phyloP scores from a whole-genome alignment of 1,284 basidiomycete species.

The Butyriboletus regius region DNA sequence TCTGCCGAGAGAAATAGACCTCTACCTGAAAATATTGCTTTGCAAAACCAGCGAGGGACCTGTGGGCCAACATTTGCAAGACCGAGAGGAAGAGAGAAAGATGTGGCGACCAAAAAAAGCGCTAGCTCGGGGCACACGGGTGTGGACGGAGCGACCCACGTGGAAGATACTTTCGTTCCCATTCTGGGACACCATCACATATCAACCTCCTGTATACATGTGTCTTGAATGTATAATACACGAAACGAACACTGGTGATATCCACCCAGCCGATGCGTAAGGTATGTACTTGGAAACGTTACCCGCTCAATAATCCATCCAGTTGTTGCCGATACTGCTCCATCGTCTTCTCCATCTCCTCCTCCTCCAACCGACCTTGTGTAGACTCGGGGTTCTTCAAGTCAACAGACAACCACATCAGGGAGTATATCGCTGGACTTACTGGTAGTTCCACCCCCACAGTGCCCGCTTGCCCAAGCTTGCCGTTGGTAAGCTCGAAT shows the following conservation, averaged over 20 bases:
- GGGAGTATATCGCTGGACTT: conserved; percentile 31
- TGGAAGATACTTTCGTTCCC: conserved; percentile 7
- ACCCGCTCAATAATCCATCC: conserved; percentile 74
- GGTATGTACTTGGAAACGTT: conserved; percentile 21
- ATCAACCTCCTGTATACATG: no score
- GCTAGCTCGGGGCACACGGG: conserved; percentile 12
- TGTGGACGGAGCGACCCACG: conserved; percentile 23
- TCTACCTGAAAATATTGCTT: conserved; percentile 44
- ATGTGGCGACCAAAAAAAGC: conserved; percentile 11
- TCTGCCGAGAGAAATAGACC: conserved; percentile 12
- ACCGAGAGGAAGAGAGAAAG: conserved; percentile 1
- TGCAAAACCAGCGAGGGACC: conserved; percentile 49
- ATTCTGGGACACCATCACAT: conserved; percentile 10
- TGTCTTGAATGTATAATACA: conserved; percentile 12
- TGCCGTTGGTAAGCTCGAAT: conserved; percentile 92
- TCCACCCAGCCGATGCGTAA: conserved; percentile 4
- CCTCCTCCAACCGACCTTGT: conserved; percentile 63
- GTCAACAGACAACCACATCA: conserved; percentile 8
- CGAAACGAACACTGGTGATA: not conserved
- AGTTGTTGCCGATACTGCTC: conserved; percentile 81
- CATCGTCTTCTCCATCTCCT: conserved; percentile 77
- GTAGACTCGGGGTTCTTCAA: conserved; percentile 35
- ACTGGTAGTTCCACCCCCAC: conserved; percentile 76
- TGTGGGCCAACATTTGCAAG: conserved; percentile 50
- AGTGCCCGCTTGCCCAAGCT: conserved; percentile 75